Conservation (phyloP, 805 yeast species). For the Naumovozyma castellii region DNA sequence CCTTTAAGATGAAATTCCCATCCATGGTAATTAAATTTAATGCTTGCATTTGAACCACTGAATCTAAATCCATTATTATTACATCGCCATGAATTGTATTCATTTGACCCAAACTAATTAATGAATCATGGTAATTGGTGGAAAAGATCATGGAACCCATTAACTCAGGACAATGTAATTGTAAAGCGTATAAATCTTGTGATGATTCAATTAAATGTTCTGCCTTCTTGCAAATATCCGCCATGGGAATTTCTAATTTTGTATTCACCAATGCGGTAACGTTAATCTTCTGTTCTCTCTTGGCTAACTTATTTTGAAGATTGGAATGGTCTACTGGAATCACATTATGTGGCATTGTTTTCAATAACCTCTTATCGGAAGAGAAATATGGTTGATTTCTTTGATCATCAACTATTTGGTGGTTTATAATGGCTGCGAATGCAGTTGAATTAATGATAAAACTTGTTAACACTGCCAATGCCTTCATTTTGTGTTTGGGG, state of each 20-base stretch:
- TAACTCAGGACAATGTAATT: constrained; percentile 40
- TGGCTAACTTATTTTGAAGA: not conserved
- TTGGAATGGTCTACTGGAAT: no score
- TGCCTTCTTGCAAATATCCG: constrained; percentile 25
- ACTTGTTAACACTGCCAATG: no score
- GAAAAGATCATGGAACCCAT: constrained; percentile 42
- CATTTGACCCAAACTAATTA: constrained; percentile 40
- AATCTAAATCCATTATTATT: constrained; percentile 41
- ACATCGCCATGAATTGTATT: constrained; percentile 46
- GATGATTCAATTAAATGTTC: constrained; percentile 28
- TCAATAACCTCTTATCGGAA: not conserved
- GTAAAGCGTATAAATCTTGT: constrained; percentile 34
- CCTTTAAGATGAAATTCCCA: constrained; percentile 41
- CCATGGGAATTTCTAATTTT: not conserved
- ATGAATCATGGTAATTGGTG: constrained; percentile 37
- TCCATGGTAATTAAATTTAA: constrained; percentile 40
- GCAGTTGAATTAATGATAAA: no score
- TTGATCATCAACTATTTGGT: no score
- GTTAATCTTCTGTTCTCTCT: not conserved
- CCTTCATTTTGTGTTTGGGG: no score
- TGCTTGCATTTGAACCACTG: constrained; percentile 49
- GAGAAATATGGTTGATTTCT: no score
- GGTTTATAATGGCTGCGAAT: no score
- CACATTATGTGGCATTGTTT: constrained; percentile 2
- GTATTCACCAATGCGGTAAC: not conserved